Conservation (phyloP, 75 land plant genomes). For the Cunninghamia lanceolata region DNA sequence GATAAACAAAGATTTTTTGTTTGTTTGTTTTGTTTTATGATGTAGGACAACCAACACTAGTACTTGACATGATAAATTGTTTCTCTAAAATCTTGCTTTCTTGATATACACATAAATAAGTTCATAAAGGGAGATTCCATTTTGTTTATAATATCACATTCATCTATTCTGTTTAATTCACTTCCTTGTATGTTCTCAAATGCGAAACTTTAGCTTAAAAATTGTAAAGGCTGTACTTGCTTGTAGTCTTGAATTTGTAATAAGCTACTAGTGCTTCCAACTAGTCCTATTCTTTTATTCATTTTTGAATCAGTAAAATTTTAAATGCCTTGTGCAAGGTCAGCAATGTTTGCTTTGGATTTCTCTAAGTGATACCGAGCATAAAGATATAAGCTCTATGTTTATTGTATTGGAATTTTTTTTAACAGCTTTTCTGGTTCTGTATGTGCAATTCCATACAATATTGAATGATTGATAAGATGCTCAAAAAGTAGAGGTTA, state of each 20-base stretch:
- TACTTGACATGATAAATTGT: background rate
- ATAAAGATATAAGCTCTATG: background rate
- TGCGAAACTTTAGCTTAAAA: background rate
- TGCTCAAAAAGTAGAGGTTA: background rate
- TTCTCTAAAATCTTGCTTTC: background rate
- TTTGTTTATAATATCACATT: background rate
- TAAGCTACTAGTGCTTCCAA: background rate
- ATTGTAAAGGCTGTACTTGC: background rate
- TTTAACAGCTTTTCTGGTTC: background rate
- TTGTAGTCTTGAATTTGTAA: background rate
- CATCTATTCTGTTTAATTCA: background rate
- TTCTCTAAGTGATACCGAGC: background rate
- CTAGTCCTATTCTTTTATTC: background rate
- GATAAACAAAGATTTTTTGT: background rate
- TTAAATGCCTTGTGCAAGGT: background rate
- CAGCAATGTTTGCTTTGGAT: background rate
- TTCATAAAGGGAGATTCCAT: background rate
- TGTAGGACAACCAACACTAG: background rate
- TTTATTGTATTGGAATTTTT: background rate
- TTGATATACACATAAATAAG: background rate
- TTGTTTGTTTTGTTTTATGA: background rate
- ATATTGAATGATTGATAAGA: background rate
- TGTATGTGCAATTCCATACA: background rate
- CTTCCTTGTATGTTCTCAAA: background rate
- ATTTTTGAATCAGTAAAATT: background rate